Evolutionary conservation across 495 filamentous ascomycete genomes (phyloP).

Genomic region (Schizothecium vesticola): DNA sequence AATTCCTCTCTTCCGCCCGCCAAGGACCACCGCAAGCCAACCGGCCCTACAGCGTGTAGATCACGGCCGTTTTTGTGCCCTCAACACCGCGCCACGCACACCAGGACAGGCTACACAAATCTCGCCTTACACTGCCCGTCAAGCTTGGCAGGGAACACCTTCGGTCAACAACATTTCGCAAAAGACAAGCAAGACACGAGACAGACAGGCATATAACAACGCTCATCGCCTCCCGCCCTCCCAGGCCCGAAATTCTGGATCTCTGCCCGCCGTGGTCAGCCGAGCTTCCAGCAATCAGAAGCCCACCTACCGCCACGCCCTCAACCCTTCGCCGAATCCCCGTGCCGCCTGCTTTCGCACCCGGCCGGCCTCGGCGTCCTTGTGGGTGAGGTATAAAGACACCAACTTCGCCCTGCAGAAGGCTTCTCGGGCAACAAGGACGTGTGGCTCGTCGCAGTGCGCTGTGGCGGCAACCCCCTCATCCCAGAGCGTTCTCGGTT

Average conservation of each 20-base stretch:
- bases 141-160: slow-evolving; percentile 29
- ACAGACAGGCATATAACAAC: slow-evolving; percentile 7
- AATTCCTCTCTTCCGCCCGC: slow-evolving; percentile 10
- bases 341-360: slow-evolving; percentile 7
- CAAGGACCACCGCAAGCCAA: slow-evolving; percentile 23
- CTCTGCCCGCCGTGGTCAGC: not conserved
- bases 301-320: not conserved
- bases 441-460: slow-evolving; percentile 14
- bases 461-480: slow-evolving; percentile 9
- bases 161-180: slow-evolving; percentile 5
- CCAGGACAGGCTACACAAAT: slow-evolving; percentile 31
- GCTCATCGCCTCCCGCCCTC: not conserved
- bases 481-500: slow-evolving; percentile 7
- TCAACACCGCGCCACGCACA: slow-evolving; percentile 25
- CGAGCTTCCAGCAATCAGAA: slow-evolving; percentile 7
- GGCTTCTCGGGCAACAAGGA: not conserved
- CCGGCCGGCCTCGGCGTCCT: not conserved
- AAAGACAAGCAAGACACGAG: slow-evolving; percentile 1
- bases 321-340: not conserved
- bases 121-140: slow-evolving; percentile 20
- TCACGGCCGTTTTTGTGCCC: slow-evolving; percentile 25
- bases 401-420: not conserved
- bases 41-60: slow-evolving; percentile 25
- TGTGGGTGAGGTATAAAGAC: not conserved
- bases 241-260: not conserved